These are phyloP conservation scores for Mycena galopus DNA, from an alignment of 768 basidiomycete species.

Conservation along the genomic window DNA sequence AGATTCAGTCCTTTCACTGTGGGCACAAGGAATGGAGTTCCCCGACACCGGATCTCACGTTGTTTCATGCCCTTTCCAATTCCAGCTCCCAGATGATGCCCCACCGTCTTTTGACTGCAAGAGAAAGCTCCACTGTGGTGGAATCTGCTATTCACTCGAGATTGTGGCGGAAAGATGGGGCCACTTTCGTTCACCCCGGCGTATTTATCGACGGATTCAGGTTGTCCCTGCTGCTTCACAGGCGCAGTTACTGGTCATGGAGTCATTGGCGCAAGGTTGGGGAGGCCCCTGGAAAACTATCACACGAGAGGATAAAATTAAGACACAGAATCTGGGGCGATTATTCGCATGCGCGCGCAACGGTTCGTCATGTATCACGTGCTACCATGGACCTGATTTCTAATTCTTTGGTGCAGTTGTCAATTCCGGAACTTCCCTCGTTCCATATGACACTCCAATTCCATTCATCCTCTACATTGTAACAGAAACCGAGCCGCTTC, in stretches of 20 bases:
- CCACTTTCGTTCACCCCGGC: too few species aligned
- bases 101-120: too few species aligned
- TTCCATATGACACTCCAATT: conserved; percentile 5
- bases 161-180: too few species aligned
- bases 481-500: too few species aligned
- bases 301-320: conserved; percentile 1
- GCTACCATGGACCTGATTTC: not conserved
- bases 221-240: conserved; percentile 15
- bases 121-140: too few species aligned
- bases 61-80: too few species aligned
- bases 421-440: not conserved
- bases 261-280: conserved; percentile 22
- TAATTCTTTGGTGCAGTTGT: not conserved
- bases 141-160: too few species aligned
- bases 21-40: too few species aligned
- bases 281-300: not conserved
- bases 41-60: too few species aligned
- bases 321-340: conserved; percentile 22
- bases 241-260: not conserved
- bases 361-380: not conserved
- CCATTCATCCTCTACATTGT: conserved; percentile 9
- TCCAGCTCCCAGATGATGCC: too few species aligned
- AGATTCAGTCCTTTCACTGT: too few species aligned
- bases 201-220: too few species aligned
- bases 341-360: not conserved